Base-by-base conservation (phyloP, 164 flowering plant species). In the Sedum album region DNA sequence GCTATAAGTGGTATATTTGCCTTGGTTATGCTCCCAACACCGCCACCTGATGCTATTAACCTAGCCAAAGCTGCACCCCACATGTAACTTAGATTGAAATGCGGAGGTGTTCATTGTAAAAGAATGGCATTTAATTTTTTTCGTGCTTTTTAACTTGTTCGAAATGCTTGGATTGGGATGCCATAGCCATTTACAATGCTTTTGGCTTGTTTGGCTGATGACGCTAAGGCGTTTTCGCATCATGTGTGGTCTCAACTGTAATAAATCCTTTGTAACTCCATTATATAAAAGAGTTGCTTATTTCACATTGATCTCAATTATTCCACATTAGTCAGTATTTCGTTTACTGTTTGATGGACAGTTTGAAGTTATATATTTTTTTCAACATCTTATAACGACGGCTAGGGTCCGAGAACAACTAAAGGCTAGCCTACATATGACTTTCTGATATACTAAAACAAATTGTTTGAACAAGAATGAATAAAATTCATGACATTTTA, bases 1-100 rank as follows among this genome's bases (percentile, higher is more conserved):
- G 69, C 69, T 15, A 26, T 49, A 20, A 67, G 69, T 39, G 69
- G 69, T 26, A 49, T 67, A 48, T 67, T 67, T 46, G 69, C 69
- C 4, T 30, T 67, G 25, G 49, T 61, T 6, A 67, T 67, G 69
- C 69, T 67, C 23, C 69, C 69, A 67, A 48, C 69, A 21, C 69
- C 69, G 6, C 69, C 69, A 30, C 69, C 69, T 1, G 69, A 67
- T 20, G 61, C 61, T 26, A 26, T 55, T 28, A 26, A 55, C 18
- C n/a, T 55, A 26, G 15, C 61, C 5, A 55, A 55, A 55, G 61
- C 31, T 25, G 61, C 61, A 25, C 61, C 61, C 61, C 31, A 26
- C 31, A 55, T 55, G 9, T 55, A 55, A 25, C 3, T 53, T 10
- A 21, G 14, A 23, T 21, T n/a, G 55, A 44, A 49, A 49, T 49